phyloP scores from a whole-genome alignment of 495 filamentous ascomycete genomes.

The Penicillium verhagenii region DNA sequence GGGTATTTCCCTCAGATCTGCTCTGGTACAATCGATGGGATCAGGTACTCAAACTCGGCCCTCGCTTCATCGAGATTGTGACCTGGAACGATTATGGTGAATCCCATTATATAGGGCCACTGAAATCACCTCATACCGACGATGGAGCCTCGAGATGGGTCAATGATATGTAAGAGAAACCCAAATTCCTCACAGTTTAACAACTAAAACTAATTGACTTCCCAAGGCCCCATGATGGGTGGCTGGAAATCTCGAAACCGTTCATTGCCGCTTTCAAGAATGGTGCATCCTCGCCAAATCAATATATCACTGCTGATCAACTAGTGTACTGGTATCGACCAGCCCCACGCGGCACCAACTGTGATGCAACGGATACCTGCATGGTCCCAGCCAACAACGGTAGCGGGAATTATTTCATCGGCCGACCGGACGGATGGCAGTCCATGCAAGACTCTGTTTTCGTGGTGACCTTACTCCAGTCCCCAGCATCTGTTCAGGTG shows the following conservation, averaged over 20 bases:
- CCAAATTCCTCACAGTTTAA: background rate
- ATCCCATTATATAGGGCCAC: slow-evolving; percentile 50
- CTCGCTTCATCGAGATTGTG: slow-evolving; percentile 56
- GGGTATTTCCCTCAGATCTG: slow-evolving; percentile 51
- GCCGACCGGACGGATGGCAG: slow-evolving; percentile 50
- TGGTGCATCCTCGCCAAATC: slow-evolving; percentile 35
- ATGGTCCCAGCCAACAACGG: slow-evolving; percentile 36
- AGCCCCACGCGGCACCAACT: slow-evolving; percentile 36
- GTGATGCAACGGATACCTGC: slow-evolving; percentile 32
- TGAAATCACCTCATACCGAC: slow-evolving; percentile 48
- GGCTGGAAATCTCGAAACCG: slow-evolving; percentile 42
- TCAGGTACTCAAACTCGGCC: slow-evolving; percentile 46
- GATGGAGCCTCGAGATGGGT: slow-evolving; percentile 60
- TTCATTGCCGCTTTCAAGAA: slow-evolving; percentile 59
- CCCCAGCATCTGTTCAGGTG: slow-evolving; percentile 43
- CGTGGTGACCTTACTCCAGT: slow-evolving; percentile 51
- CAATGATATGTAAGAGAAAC: slow-evolving; percentile 44
- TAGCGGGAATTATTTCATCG: slow-evolving; percentile 47
- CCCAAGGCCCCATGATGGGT: slow-evolving; percentile 36
- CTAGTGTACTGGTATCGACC: slow-evolving; percentile 47
- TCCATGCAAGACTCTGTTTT: slow-evolving; percentile 52
- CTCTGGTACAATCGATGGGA: slow-evolving; percentile 51
- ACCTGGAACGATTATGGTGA: slow-evolving; percentile 69
- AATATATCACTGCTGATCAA: slow-evolving; percentile 39
- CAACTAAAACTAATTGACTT: background rate